Evolutionary conservation across 345 rosid species (phyloP), one percentile per base, ranked within the genome.

Genomic region (Syzygium grande): DNA sequence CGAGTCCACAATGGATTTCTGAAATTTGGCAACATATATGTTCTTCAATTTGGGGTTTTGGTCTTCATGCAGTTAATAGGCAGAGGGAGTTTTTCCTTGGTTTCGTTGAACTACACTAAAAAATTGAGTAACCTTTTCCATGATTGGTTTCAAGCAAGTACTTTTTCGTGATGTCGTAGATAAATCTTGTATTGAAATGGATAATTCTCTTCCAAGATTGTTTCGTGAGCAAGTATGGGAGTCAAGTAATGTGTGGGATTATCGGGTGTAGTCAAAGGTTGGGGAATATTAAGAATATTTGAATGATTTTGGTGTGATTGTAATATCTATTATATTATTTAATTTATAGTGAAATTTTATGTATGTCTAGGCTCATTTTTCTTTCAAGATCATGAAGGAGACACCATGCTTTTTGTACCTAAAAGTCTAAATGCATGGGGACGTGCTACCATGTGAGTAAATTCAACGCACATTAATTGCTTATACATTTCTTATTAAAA

Each of bases 241-340:
- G 21, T 16, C 30, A 59, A 3, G 2, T 59, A 5, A 27, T 59
- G 68, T 59, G 14, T 27, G 17, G 17, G 17, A 59, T 27, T 59
- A 59, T 59, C 6, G 6, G 14, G 17, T 12, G 13, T 2, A 12
- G 27, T 5, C n/a, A 15, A 13, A 16, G 30, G 2, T 12, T 12
- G 4, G 6, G 7, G 4, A 27, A 27, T 7, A 12, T 59, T 27
- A 17, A 59, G 14, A 59, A 6, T 59, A 12, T 59, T 59, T 27
- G 1, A 59, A 1, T 59, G 17, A 27, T 27, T 59, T 59, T 0
- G 13, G 29, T 59, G 29, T 27, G 2, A 11, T 59, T 59, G 29
- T 59, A 59, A 59, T 2, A 0, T 59, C 0, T 0, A 2, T 59
- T 59, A 59, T 59, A 27, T 27, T 0, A 1, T 3, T 59, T 27